A percentile compares a stretch with the other conserved stretches of the same genome.
Evolutionary conservation across 2,329 filamentous ascomycete genomes (phyloP).

Genomic region (Daldinia sp.): DNA sequence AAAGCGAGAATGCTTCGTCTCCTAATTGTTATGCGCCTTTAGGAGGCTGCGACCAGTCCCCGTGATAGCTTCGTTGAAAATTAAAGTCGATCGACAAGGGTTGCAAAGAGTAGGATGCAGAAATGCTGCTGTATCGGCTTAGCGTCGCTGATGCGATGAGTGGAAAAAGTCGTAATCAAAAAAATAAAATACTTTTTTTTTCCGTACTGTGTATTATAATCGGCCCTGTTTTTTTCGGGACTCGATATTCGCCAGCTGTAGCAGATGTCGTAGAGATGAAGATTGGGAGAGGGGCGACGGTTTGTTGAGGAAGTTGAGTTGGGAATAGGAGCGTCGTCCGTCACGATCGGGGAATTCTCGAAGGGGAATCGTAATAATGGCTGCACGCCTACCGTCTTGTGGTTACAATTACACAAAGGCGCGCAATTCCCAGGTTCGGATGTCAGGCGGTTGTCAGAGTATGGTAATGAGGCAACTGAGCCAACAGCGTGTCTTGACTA

Average conservation of each 20-base stretch:
- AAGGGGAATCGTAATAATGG: constrained; percentile 37
- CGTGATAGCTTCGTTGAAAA: constrained; percentile 40
- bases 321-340: constrained; percentile 35
- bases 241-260: constrained; percentile 42
- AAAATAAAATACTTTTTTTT: constrained; percentile 34
- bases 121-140: constrained; percentile 42
- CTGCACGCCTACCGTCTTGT: constrained; percentile 33
- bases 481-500: constrained; percentile 35
- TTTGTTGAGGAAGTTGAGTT: constrained; percentile 26
- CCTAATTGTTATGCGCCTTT: constrained; percentile 47
- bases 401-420: constrained; percentile 43
- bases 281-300: constrained; percentile 12
- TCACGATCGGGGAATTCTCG: constrained; percentile 37
- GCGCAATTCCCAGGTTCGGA: constrained; percentile 31
- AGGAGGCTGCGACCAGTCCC: constrained; percentile 40
- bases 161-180: constrained; percentile 35
- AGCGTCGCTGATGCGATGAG: constrained; percentile 19
- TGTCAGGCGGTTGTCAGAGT: constrained; percentile 32
- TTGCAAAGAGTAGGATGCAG: constrained; percentile 22
- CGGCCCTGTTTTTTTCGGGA: constrained; percentile 37
- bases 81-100: constrained; percentile 28
- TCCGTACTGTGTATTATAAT: constrained; percentile 40
- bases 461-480: constrained; percentile 32
- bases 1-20: constrained; percentile 49
- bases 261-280: constrained; percentile 41